Base-by-base conservation (phyloP, 108 stramenopile species). In the Pseudonitzschia delicatissima region DNA sequence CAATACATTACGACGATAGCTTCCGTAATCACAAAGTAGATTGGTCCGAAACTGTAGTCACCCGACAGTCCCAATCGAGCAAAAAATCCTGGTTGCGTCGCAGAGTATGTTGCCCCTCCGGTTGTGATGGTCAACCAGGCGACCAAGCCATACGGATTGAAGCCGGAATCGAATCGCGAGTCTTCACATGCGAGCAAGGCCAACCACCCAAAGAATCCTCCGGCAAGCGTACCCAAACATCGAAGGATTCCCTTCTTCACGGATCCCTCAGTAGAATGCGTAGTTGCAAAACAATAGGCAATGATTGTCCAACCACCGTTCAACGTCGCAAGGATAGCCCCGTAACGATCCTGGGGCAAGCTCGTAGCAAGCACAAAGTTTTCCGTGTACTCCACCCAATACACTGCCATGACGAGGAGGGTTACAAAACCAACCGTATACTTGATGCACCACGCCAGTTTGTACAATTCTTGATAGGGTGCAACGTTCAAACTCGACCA, bases 71-170 rank as follows among this genome's bases (percentile, higher is more conserved):
- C 33, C n/a, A 67, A 3, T 1, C 66, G 51, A 8, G 66, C 66
- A 5, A n/a, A 3, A 23, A 67, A 55, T 18, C 66, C 66, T 15
- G 52, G 52, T 18, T 67, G 25, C 5, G 66, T 67, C 0, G 53
- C 1, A 20, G 29, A 23, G 23, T 35, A 67, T 51, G 28, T 44
- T 2, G 66, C 36, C 1, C 34, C 26, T 0, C 7, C 1, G 1
- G 68, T 42, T 15, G 69, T 69, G 12, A 64, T 18, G 6, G 69
- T 71, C 23, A 64, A 29, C 62, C 62, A 71, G 20, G 69, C 69
- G 21, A 71, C 62, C 28, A 71, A 23, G 23, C 39, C 69, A 25
- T 68, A 68, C 3, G 27, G 17, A 23, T 68, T 68, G 36, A 47
- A 18, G 5, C 26, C 13, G n/a, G 18, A 26, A 8, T 55, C 1